Evolutionary conservation across 331 rosid genomes (phyloP).

Genomic region (Arachis monticola): DNA sequence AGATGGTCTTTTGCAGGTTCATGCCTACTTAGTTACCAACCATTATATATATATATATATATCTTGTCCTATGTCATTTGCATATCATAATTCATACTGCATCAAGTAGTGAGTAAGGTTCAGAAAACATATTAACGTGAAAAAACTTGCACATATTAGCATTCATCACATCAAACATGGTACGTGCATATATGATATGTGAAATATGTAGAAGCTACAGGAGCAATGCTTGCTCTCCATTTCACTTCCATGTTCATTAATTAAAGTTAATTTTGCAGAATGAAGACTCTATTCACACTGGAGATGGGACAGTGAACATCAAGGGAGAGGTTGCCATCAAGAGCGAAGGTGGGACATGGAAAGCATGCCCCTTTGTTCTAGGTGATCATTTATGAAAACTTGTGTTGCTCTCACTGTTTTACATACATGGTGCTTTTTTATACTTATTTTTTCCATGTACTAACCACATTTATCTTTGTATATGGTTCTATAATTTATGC

Average conservation of each 20-base stretch:
- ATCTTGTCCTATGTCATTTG: conserved; percentile 1
- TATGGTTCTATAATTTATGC: not conserved
- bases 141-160: not conserved
- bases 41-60: not conserved
- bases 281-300: conserved; percentile 38
- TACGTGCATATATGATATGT: not conserved
- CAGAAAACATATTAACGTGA: not conserved
- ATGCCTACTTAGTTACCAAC: not conserved
- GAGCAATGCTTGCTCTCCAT: not conserved
- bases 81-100: not conserved
- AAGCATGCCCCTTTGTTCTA: conserved; percentile 55
- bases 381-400: conserved; percentile 37
- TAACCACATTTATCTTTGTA: too few relatives aligned
- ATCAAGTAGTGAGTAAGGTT: not conserved
- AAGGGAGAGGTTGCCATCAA: conserved; percentile 52
- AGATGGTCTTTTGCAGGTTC: conserved; percentile 48
- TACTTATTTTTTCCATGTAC: too few relatives aligned
- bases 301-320: conserved; percentile 56
- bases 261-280: conserved; percentile 32
- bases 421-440: not conserved
- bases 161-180: not conserved
- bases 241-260: too few relatives aligned
- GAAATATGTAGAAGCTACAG: not conserved
- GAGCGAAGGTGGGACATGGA: conserved; percentile 57
- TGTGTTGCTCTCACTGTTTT: not conserved